phyloP scores from a whole-genome alignment of 768 basidiomycete genomes.

The Termitomyces bulborhizus region DNA sequence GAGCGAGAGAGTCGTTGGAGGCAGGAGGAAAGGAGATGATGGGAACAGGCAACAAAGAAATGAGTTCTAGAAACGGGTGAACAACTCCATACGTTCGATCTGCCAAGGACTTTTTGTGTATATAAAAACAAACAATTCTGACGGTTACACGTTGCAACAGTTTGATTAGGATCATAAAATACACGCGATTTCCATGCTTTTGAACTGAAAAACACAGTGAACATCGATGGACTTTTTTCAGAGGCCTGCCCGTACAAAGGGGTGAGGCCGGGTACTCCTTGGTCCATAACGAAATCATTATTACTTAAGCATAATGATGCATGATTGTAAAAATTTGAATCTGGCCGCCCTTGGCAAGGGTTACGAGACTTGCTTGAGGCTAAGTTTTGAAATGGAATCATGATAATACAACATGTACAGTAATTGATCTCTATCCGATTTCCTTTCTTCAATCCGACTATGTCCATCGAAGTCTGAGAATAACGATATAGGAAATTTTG shows the following conservation, averaged over 20 bases:
- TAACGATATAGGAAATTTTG: too few species aligned
- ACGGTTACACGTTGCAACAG: background rate
- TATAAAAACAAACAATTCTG: background rate
- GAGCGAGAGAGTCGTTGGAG: constrained; percentile 7
- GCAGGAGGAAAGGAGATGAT: background rate
- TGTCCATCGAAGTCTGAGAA: too few species aligned
- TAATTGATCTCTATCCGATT: too few species aligned
- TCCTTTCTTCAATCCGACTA: too few species aligned
- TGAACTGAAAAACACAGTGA: background rate
- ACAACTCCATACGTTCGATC: background rate
- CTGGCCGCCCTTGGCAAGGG: too few species aligned
- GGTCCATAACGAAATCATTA: background rate
- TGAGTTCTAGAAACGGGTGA: background rate
- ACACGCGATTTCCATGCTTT: background rate
- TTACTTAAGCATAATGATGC: background rate
- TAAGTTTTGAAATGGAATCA: too few species aligned
- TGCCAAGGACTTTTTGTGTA: background rate
- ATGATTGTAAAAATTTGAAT: background rate
- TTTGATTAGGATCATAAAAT: background rate
- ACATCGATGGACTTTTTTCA: background rate
- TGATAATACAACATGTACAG: too few species aligned
- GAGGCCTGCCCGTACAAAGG: too few species aligned
- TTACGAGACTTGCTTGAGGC: too few species aligned
- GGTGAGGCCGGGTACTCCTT: too few species aligned
- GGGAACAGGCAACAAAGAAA: constrained; percentile 4